Conservation (phyloP, 129 eudicot genomes). For the Pseudognaphalium luteoalbum region DNA sequence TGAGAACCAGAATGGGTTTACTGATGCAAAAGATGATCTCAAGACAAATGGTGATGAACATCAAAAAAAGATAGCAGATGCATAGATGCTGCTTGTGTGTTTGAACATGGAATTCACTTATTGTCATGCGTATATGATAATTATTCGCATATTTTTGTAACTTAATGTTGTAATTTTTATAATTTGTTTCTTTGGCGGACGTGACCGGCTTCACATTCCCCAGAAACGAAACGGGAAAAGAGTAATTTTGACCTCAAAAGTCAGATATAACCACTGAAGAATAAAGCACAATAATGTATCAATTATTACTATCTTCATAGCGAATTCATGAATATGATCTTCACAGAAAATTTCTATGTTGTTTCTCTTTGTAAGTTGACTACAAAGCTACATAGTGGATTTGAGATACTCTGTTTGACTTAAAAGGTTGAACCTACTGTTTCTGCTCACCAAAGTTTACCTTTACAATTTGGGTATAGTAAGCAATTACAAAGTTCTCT, state of each 20-base stretch:
- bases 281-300: conserved; percentile 27
- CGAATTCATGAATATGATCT: neutral
- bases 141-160: conserved; percentile 25
- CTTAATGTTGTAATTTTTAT: conserved; percentile 23
- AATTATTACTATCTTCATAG: conserved; percentile 1
- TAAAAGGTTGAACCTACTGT: neutral
- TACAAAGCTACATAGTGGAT: neutral
- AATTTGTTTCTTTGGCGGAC: conserved; percentile 5
- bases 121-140: conserved; percentile 24
- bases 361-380: neutral
- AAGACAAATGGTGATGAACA: conserved; percentile 31
- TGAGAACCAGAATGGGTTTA: conserved; percentile 54
- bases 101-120: conserved; percentile 2
- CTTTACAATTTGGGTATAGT: neutral
- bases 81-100: conserved; percentile 8
- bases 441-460: no score
- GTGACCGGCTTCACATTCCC: conserved; percentile 16
- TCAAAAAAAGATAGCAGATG: conserved; percentile 16
- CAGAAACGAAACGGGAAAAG: conserved; percentile 15
- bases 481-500: neutral
- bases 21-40: conserved; percentile 33
- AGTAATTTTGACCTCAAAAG: conserved; percentile 26
- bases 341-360: neutral
- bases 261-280: conserved; percentile 13
- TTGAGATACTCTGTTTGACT: neutral